Evolutionary conservation across 352 stramenopile species (phyloP).

Genomic region (Globisporangium sylvaticum): DNA sequence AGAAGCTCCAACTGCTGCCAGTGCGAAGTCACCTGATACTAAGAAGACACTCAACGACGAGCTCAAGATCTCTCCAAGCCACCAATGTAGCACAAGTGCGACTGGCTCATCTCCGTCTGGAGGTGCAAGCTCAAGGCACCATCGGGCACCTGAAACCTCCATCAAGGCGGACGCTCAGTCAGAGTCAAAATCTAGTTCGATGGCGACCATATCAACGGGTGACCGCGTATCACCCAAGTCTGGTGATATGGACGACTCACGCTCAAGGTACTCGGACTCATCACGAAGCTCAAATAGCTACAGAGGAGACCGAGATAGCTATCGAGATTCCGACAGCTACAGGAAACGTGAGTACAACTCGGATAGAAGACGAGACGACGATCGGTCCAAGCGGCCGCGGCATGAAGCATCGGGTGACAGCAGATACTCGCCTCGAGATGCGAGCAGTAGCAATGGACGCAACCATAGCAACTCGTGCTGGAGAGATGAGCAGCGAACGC

Average conservation of each 20-base stretch:
- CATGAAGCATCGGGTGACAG: conserved; percentile 1
- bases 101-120: background rate
- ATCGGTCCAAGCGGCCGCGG: conserved; percentile 8
- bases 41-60: background rate
- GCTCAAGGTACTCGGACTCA: background rate
- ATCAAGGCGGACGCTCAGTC: background rate
- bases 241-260: background rate
- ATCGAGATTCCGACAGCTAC: background rate
- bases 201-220: background rate
- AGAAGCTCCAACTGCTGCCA: background rate
- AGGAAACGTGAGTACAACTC: conserved; percentile 9
- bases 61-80: background rate
- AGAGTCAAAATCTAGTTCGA: background rate
- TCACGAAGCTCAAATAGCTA: background rate
- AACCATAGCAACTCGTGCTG: background rate
- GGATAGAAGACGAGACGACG: background rate
- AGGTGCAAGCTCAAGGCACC: background rate
- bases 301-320: background rate
- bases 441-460: background rate
- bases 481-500: background rate
- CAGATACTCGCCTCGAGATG: conserved; percentile 6
- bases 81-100: background rate
- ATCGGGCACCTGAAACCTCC: background rate
- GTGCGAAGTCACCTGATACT: background rate
- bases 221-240: background rate